Evolutionary conservation across 208 protist genomes (phyloP).

Genomic region (Leishmania major): DNA sequence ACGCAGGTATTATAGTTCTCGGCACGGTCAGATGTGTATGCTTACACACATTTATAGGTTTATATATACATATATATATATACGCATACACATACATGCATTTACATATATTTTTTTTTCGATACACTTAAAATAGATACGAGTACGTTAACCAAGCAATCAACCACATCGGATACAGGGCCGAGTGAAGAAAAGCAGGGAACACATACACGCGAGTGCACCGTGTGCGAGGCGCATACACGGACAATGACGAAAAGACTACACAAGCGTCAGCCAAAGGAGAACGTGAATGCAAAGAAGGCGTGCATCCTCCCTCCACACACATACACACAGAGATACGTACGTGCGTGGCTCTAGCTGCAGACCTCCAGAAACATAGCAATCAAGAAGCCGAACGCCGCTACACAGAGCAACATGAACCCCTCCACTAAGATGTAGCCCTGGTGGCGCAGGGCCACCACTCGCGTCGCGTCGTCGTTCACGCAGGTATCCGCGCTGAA

Average conservation of each 20-base stretch:
- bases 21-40: too few species aligned
- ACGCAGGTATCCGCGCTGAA: slow-evolving; percentile 8
- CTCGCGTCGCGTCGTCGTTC: not conserved
- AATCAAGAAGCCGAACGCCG: slow-evolving; percentile 37
- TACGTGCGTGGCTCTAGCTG: slow-evolving; percentile 7
- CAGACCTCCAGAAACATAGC: slow-evolving; percentile 21
- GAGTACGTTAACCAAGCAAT: too few species aligned
- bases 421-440: slow-evolving; percentile 39
- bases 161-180: not conserved
- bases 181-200: not conserved
- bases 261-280: not conserved
- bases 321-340: not conserved
- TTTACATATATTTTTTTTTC: not conserved
- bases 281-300: not conserved
- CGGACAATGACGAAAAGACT: not conserved
- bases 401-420: slow-evolving; percentile 34
- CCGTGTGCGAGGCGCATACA: not conserved
- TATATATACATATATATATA: not conserved
- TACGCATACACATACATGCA: not conserved
- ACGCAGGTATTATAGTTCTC: too few species aligned
- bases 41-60: not conserved
- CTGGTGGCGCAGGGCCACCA: slow-evolving; percentile 7
- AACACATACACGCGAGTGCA: too few species aligned
- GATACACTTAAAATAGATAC: too few species aligned
- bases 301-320: not conserved